Conservation (phyloP, 2,329 filamentous ascomycete genomes). For the Alternaria atra region DNA sequence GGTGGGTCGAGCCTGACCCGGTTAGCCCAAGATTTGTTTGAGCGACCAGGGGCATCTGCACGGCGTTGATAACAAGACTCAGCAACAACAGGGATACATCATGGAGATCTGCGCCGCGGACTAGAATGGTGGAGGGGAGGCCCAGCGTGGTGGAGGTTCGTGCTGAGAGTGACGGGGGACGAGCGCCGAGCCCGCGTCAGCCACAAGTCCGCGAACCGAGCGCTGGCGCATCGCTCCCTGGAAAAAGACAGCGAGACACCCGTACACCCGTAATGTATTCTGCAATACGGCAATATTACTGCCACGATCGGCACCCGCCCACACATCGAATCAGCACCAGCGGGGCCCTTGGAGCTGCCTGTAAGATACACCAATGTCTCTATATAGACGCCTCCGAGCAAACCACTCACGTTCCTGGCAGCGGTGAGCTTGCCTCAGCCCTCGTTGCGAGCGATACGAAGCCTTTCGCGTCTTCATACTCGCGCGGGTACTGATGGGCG, state of each 20-base stretch:
- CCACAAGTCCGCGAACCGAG: slow-evolving; percentile 33
- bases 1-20: slow-evolving; percentile 39
- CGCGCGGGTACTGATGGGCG: slow-evolving; percentile 24
- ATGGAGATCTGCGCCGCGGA: slow-evolving; percentile 30
- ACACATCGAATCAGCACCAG: slow-evolving; percentile 9
- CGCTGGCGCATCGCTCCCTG: slow-evolving; percentile 21
- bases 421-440: slow-evolving; percentile 19
- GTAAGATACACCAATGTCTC: slow-evolving; percentile 17
- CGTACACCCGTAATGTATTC: slow-evolving; percentile 38
- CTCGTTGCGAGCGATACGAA: slow-evolving; percentile 25
- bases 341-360: slow-evolving; percentile 1
- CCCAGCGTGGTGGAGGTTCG: slow-evolving; percentile 16
- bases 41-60: slow-evolving; percentile 39
- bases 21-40: slow-evolving; percentile 35
- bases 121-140: slow-evolving; percentile 26
- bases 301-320: slow-evolving; percentile 14
- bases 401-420: slow-evolving; percentile 10
- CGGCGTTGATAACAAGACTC: slow-evolving; percentile 41
- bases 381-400: slow-evolving; percentile 18
- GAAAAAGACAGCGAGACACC: slow-evolving; percentile 22
- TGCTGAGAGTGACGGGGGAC: slow-evolving; percentile 27
- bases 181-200: slow-evolving; percentile 37
- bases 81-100: slow-evolving; percentile 33
- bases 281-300: slow-evolving; percentile 35
- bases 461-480: slow-evolving; percentile 20